Evolutionary conservation across 805 yeast species (phyloP).

Genomic region (Wickerhamiella azymoides): DNA sequence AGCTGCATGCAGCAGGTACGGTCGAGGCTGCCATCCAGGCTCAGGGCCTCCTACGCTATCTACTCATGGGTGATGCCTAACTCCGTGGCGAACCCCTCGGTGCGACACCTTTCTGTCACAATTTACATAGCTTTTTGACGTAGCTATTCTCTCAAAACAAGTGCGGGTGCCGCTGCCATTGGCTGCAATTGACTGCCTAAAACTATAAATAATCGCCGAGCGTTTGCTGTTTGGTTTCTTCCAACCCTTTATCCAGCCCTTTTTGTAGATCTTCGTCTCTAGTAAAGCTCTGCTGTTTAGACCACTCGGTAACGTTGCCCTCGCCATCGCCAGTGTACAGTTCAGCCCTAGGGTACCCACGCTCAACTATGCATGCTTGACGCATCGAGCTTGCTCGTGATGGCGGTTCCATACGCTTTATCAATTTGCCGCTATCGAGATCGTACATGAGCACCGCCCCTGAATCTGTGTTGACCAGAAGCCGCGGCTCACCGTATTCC

Average conservation of each 20-base stretch:
- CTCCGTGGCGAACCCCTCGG: too few species aligned
- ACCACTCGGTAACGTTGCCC: constrained; percentile 51
- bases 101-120: too few species aligned
- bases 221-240: not conserved
- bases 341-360: constrained; percentile 32
- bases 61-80: too few species aligned
- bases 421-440: constrained; percentile 46
- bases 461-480: constrained; percentile 61
- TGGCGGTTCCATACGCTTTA: constrained; percentile 36
- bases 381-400: constrained; percentile 25
- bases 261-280: not conserved
- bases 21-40: too few species aligned
- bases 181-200: too few species aligned
- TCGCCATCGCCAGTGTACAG: constrained; percentile 52
- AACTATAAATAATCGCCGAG: not conserved
- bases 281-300: not conserved
- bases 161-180: too few species aligned
- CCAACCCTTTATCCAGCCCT: not conserved
- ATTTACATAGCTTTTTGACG: too few species aligned
- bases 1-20: not conserved
- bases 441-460: constrained; percentile 54
- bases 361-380: constrained; percentile 38
- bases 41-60: too few species aligned
- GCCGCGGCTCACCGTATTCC: constrained; percentile 39
- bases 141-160: too few species aligned